These are phyloP conservation scores for Ochromonas danica DNA, from an alignment of 108 stramenopile species.

Conservation along the genomic window DNA sequence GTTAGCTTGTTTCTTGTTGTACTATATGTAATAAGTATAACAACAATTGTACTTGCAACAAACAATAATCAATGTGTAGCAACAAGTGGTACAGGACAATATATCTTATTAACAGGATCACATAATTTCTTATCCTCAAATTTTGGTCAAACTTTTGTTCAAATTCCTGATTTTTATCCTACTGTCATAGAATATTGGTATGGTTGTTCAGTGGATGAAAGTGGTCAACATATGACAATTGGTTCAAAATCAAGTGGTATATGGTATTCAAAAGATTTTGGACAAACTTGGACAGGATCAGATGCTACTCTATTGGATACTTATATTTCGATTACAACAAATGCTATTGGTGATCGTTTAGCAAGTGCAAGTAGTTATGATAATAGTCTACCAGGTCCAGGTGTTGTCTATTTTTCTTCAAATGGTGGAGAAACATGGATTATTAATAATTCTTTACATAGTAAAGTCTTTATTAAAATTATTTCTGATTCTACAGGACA, in stretches of 20 bases:
- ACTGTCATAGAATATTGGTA: not conserved
- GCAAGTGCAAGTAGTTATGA: not conserved
- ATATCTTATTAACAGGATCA: not conserved
- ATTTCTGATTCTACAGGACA: not conserved
- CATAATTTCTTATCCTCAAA: not conserved
- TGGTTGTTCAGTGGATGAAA: not conserved
- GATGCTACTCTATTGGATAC: not conserved
- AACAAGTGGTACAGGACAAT: not conserved
- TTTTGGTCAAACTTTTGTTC: not conserved
- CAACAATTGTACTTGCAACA: not conserved
- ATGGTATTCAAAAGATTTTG: not conserved
- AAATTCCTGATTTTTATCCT: not conserved
- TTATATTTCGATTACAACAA: not conserved
- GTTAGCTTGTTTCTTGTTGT: conserved; percentile 4
- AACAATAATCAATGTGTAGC: not conserved
- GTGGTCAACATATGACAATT: not conserved
- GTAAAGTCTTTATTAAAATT: not conserved
- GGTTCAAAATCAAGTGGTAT: not conserved
- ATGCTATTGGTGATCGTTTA: not conserved
- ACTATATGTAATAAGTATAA: not conserved
- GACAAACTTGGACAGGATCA: not conserved
- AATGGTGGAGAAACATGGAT: not conserved
- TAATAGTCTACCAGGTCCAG: not conserved
- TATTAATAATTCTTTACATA: not conserved
- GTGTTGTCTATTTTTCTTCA: not conserved